Base-by-base conservation (phyloP, 495 filamentous ascomycete species). In the Penicillium robsamsonii region DNA sequence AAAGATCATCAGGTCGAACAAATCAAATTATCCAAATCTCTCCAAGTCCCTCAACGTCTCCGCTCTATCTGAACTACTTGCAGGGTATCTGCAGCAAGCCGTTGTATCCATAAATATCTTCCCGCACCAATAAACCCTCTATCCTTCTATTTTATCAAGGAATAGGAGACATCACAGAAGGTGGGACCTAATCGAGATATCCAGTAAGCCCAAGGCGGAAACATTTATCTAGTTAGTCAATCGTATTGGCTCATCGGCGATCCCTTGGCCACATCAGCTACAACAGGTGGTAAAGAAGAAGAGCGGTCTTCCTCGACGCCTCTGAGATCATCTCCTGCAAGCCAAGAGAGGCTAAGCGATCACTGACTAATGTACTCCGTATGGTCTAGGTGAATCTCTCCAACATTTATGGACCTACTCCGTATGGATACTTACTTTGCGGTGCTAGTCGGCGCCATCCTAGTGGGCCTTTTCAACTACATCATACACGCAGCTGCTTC, bases 281-380 rank as follows among this genome's bases (percentile, higher is more conserved):
- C 42, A 30, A 22, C 37, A 30, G 20, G 48, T 25, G 46, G n/a
- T 5, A 51, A 13, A 43, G 27, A 13, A 43, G 27, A 41, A 37
- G 3, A 33, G 42, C 29, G 41, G 38, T 18, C 12, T 29, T 30
- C 17, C 38, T 53, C 12, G n/a, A 45, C 58, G 51, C 42, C 40
- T 53, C 37, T 58, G 55, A 50, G 31, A 44, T 54, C 52, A 64
- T 44, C 35, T 18, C 10, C 43, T 62, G 56, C 60, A 57, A 43
- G 44, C 43, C 51, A 48, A 52, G 45, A 31, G 45, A 49, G 30
- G 31, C 52, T 25, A 33, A 46, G n/a, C 4, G 20, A 13, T 4
- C 13, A 54, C 38, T 53, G 38, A 53, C 41, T 54, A 46, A 54
- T 38, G 25, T 27, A 27, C 22, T 22, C 22, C 22, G 41, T 40